Evolutionary conservation across 1,284 basidiomycete species (phyloP), one percentile per base, ranked within the genome.

Genomic region (Leucoagaricus sp.): DNA sequence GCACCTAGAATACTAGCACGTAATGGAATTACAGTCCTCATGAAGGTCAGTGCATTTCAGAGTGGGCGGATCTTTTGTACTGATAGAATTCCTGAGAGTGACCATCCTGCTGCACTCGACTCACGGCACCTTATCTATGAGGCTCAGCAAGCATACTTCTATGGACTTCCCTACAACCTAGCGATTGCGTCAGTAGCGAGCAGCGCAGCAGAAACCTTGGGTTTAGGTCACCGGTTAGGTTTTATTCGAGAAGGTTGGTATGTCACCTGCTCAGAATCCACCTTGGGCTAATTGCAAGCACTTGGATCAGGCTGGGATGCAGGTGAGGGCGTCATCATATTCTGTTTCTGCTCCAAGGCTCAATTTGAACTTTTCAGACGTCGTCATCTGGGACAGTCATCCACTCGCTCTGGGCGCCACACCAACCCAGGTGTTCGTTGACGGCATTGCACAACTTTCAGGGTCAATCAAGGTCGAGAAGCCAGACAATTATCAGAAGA

Each of bases 311-410:
- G 74, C 19, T 78, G 73, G 66, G 77, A 78, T 66, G 76, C 77
- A 51, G 76, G 77, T 78, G 61, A 62, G 38, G 17, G 8, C 23
- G 15, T 10, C n/a, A n/a, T n/a, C n/a, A n/a, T n/a, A n/a, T n/a
- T n/a, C n/a, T 6, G 9, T n/a, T 9, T 17, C 23, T 23, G 0
- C 23, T 12, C 2, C 9, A 34, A 34, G 15, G 2, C 44, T 25
- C 17, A 45, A 21, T n/a, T n/a, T n/a, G n/a, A n/a, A 17, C 15
- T 31, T 42, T 15, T 34, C 57, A 85, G 90, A 95, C 69, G 63
- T 96, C n/a, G 91, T 94, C 15, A 78, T 96, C 3, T 96, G 94
- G 93, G 91, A 95, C 63, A 87, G 84, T 21, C 93, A 94, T 70
- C 93, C 93, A 0, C 79, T 96, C 26, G 74, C 85, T 0, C 76